Conservation (phyloP, 805 yeast genomes). For the Lachancea lanzarotensis region DNA sequence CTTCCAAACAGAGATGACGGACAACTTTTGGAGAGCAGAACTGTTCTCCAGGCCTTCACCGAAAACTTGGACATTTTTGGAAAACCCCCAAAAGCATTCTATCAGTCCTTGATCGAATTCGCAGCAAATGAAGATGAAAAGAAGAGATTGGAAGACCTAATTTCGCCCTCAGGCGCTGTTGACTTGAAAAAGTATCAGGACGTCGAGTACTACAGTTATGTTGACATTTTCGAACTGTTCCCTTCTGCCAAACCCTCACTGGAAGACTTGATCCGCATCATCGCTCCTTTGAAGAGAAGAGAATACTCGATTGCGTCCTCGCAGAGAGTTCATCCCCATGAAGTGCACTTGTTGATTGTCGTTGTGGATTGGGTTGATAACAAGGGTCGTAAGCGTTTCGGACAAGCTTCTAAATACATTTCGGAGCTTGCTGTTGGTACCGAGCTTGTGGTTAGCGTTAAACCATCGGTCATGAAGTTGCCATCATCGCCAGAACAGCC, state of each 20-base stretch:
- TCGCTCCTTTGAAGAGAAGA: constrained; percentile 89
- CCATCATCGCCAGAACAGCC: constrained; percentile 87
- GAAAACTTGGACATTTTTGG: constrained; percentile 88
- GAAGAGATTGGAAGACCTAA: constrained; percentile 53
- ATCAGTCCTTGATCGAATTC: constrained; percentile 68
- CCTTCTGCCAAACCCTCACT: constrained; percentile 73
- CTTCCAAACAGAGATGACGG: constrained; percentile 63
- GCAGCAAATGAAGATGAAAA: constrained; percentile 67
- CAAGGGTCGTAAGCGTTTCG: constrained; percentile 78
- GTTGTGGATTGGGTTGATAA: constrained; percentile 94
- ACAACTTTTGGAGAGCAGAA: constrained; percentile 57
- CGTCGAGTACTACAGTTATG: constrained; percentile 71
- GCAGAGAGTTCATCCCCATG: constrained; percentile 84
- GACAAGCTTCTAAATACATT: constrained; percentile 89
- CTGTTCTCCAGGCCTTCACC: constrained; percentile 70
- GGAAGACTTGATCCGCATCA: constrained; percentile 59
- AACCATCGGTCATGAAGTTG: constrained; percentile 94
- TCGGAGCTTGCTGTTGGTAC: constrained; percentile 73
- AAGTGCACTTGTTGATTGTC: constrained; percentile 84
- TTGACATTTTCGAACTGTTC: constrained; percentile 74
- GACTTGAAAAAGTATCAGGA: constrained; percentile 82
- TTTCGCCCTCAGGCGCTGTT: constrained; percentile 74
- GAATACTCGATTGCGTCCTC: constrained; percentile 97
- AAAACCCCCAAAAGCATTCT: constrained; percentile 92
- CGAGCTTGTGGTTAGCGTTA: constrained; percentile 87